Percentiles rank a stretch among this genome's conserved stretches.
Conservation (phyloP, 768 basidiomycete genomes). For the Lanmaoa pseudosensibilis region DNA sequence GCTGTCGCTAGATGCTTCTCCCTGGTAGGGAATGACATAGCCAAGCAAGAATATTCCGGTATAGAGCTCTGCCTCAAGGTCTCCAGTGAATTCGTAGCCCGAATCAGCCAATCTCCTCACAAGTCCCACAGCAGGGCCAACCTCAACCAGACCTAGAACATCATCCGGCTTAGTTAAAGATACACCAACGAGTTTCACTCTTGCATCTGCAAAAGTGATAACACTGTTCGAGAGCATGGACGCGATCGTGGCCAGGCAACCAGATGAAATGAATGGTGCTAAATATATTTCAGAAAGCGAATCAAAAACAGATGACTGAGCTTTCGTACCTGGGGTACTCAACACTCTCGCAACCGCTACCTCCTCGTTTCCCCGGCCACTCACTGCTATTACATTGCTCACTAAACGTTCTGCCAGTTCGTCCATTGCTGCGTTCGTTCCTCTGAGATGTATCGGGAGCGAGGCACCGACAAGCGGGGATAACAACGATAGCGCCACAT, state of each 20-base stretch:
- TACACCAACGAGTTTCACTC: slow-evolving; percentile 14
- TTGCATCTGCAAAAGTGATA: slow-evolving; percentile 11
- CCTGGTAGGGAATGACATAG: slow-evolving; percentile 16
- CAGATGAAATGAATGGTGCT: slow-evolving; percentile 25
- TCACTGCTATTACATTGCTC: not conserved
- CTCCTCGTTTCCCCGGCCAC: not conserved
- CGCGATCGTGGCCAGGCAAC: slow-evolving; percentile 17
- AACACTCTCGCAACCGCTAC: slow-evolving; percentile 10
- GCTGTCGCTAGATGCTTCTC: slow-evolving; percentile 7
- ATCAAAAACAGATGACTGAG: not conserved
- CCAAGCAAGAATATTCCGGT: slow-evolving; percentile 22
- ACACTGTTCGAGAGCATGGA: slow-evolving; percentile 19
- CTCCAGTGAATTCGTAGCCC: slow-evolving; percentile 21
- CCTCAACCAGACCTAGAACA: not conserved
- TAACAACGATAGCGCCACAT: slow-evolving; percentile 41
- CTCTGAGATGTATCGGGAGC: slow-evolving; percentile 48
- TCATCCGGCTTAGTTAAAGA: slow-evolving; percentile 1
- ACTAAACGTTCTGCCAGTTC: slow-evolving; percentile 33
- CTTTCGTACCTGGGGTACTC: slow-evolving; percentile 18
- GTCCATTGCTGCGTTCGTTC: slow-evolving; percentile 47
- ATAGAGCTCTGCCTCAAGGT: slow-evolving; percentile 22
- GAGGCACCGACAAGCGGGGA: slow-evolving; percentile 38
- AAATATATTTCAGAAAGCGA: not conserved
- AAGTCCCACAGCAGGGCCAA: slow-evolving; percentile 8
- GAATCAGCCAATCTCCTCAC: slow-evolving; percentile 18